Percentiles rank a stretch among this genome's conserved stretches.
Evolutionary conservation across 2,329 filamentous ascomycete genomes (phyloP).

Genomic region (Byssoonygena ceratinophila): DNA sequence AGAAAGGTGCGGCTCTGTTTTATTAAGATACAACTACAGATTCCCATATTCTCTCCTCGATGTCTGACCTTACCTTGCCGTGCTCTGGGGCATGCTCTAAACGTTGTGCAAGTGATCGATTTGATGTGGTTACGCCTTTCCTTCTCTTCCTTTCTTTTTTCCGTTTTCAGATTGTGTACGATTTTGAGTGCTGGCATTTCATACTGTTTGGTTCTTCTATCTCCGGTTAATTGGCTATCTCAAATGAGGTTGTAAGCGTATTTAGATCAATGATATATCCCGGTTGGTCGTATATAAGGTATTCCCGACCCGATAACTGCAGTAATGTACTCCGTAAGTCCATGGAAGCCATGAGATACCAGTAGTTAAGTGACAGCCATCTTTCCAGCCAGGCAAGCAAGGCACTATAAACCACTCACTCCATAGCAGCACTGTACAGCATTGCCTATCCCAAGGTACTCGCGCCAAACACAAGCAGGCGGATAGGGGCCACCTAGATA

Average conservation of each 20-base stretch:
- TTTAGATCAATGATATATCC: not conserved
- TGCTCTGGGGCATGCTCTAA: not conserved
- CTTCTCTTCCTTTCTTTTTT: not conserved
- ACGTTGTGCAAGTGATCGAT: not conserved
- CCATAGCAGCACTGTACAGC: too few species aligned
- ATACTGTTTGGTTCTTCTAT: not conserved
- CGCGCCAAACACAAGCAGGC: too few species aligned
- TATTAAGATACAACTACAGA: not conserved
- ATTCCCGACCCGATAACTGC: too few species aligned
- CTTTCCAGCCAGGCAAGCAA: too few species aligned
- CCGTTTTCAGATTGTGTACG: not conserved
- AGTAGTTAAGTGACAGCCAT: too few species aligned
- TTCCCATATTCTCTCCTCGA: not conserved
- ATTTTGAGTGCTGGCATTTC: constrained; percentile 8
- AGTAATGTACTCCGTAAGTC: not conserved
- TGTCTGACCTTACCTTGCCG: not conserved
- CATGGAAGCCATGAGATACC: too few species aligned
- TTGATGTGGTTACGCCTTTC: constrained; percentile 10
- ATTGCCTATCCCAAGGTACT: too few species aligned
- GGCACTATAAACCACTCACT: too few species aligned
- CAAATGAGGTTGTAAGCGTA: not conserved
- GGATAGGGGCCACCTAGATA: too few species aligned
- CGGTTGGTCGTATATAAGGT: too few species aligned
- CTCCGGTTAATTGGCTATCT: not conserved
- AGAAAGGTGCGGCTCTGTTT: not conserved